Base-by-base conservation (phyloP, 2,329 filamentous ascomycete genomes). In the Dothiorella sarmentorum region DNA sequence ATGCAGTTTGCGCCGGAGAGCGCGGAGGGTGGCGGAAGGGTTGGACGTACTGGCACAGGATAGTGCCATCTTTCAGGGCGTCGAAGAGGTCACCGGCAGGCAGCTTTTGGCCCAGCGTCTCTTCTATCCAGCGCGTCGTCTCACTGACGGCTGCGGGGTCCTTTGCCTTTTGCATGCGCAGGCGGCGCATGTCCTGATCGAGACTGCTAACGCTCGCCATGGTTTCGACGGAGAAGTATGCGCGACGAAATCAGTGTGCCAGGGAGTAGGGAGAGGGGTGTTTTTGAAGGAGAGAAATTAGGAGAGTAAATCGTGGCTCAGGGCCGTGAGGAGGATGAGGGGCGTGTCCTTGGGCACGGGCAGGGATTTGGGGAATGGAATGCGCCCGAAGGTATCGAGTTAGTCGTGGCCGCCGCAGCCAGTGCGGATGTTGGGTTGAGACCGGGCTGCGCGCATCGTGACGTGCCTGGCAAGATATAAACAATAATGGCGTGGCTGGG, bases 131-230 rank as follows among this genome's bases (percentile, higher is more conserved):
- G 63, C 79, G 74, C 45, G 87, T 86, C 18, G 85, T 88, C 77
- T 97, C 92, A 66, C 90, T 90, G 53, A 91, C 92, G 38, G 92
- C 92, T 66, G 88, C 85, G 20, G 91, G 91, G 1, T 93, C 97
- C 1, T 93, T 97, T 76, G 96, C 97, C 76, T 93, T 90, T 61
- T 92, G 90, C 68, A 96, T 81, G 75, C 94, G 92, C 82, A 97
- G 76, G 73, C 87, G 91, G 81, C 90, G 90, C 85, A 99, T 82
- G 79, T 99, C 94, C 75, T 93, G 93, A 76, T 97, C 94, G 61
- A 99, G 80, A 63, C 91, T 96, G 63, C 90, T 84, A 29, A 97
- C 93, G 37, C 93, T 96, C 66, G 93, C 92, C 93, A 97, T 97
- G 64, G 61, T 60, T 61, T 62, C 37, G 45, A 6, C 20, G 6